phyloP scores from a whole-genome alignment of 2,329 filamentous ascomycete genomes.

The Domatiomyces globalis region DNA sequence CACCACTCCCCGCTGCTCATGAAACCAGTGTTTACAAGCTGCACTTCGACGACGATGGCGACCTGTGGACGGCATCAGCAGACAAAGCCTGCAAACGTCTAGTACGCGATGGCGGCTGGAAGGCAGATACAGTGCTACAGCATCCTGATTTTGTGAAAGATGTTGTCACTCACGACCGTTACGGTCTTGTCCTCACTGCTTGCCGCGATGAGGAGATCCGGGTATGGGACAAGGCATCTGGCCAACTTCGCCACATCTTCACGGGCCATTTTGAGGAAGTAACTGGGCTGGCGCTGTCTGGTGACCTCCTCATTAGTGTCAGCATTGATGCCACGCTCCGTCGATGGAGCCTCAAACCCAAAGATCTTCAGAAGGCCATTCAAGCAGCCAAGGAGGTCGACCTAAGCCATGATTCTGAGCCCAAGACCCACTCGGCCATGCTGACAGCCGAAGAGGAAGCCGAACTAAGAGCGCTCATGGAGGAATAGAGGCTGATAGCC shows the following conservation, averaged over 20 bases:
- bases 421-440: conserved; percentile 30
- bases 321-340: conserved; percentile 82
- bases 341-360: conserved; percentile 59
- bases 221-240: conserved; percentile 65
- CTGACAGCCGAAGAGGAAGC: conserved; percentile 83
- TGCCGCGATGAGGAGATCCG: conserved; percentile 86
- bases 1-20: conserved; percentile 53
- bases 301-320: conserved; percentile 54
- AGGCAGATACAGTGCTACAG: conserved; percentile 52
- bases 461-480: conserved; percentile 84
- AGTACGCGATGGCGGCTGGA: conserved; percentile 53
- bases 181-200: conserved; percentile 69
- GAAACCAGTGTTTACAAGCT: conserved; percentile 83
- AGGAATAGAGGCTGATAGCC: conserved; percentile 41
- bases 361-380: conserved; percentile 43
- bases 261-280: conserved; percentile 88
- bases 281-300: conserved; percentile 55
- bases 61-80: conserved; percentile 85
- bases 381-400: conserved; percentile 37
- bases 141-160: conserved; percentile 88
- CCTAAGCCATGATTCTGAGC: conserved; percentile 28
- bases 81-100: conserved; percentile 80
- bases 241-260: conserved; percentile 58
- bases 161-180: conserved; percentile 53
- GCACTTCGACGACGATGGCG: conserved; percentile 55